A percentile compares a stretch with the other conserved stretches of the same genome.
These are phyloP conservation scores for Chlorella sp. DNA, from an alignment of 139 green algal genomes.

Conservation along the genomic window DNA sequence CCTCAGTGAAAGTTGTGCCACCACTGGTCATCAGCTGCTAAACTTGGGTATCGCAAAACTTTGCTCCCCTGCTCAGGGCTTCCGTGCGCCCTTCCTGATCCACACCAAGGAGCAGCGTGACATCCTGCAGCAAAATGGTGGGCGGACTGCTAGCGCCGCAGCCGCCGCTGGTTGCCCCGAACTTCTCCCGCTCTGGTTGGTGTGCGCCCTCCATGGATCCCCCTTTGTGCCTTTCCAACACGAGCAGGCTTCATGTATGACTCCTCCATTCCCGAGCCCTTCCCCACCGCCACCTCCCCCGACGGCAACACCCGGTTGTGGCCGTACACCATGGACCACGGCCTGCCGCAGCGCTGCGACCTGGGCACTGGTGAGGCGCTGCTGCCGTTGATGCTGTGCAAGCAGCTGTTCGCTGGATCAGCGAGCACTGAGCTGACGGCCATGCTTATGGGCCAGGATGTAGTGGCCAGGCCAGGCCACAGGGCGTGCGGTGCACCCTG, in stretches of 20 bases:
- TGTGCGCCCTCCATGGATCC: background rate
- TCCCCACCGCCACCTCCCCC: slow-evolving; percentile 37
- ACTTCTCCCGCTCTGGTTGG: no score
- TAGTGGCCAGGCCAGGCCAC: no score
- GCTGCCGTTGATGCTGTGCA: no score
- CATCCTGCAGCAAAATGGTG: slow-evolving; percentile 31
- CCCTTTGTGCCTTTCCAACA: background rate
- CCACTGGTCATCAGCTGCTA: no score
- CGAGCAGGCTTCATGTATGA: slow-evolving; percentile 37
- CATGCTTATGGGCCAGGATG: no score
- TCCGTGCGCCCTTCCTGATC: slow-evolving; percentile 37
- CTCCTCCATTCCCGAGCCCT: slow-evolving; percentile 34
- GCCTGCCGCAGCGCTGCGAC: slow-evolving; percentile 35
- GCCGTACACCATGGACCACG: slow-evolving; percentile 46
- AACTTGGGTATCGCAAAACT: no score
- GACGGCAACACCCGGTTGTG: slow-evolving; percentile 3
- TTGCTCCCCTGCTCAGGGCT: slow-evolving; percentile 14
- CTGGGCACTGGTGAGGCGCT: slow-evolving; percentile 12
- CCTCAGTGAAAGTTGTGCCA: no score
- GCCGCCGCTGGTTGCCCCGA: no score
- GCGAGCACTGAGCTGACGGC: no score
- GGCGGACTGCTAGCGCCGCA: no score
- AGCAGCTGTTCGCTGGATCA: no score
- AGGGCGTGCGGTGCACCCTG: no score
- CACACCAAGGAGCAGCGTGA: slow-evolving; percentile 28